Conservation (phyloP, 768 basidiomycete genomes). For the Leccinum longicurvipes region DNA sequence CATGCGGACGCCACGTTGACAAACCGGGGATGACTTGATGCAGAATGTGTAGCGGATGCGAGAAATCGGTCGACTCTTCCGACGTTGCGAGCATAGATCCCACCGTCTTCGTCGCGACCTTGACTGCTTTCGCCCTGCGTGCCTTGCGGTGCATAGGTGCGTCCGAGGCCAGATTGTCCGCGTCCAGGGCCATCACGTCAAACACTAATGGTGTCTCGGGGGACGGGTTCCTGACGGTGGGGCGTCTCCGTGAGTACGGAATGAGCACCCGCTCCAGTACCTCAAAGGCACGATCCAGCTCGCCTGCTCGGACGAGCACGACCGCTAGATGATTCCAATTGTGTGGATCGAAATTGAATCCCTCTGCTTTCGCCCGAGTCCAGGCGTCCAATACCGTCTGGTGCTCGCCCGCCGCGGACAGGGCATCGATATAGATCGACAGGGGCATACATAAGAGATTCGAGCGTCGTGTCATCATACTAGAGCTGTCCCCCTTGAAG, state of each 20-base stretch:
- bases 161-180: conserved; percentile 25
- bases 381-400: conserved; percentile 61
- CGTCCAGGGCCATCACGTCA: conserved; percentile 26
- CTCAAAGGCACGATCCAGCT: conserved; percentile 80
- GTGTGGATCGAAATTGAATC: conserved; percentile 79
- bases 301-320: conserved; percentile 74
- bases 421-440: conserved; percentile 75
- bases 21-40: conserved; percentile 62
- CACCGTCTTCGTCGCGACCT: conserved; percentile 12
- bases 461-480: conserved; percentile 31
- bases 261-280: conserved; percentile 76
- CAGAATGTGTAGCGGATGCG: conserved; percentile 56
- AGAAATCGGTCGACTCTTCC: conserved; percentile 43
- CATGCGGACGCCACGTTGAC: conserved; percentile 66
- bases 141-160: conserved; percentile 28
- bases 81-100: conserved; percentile 10
- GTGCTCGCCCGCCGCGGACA: conserved; percentile 64
- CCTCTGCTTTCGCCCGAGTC: conserved; percentile 55
- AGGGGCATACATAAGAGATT: conserved; percentile 72
- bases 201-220: conserved; percentile 43
- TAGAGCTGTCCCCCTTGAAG: conserved; percentile 24
- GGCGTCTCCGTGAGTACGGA: conserved; percentile 43
- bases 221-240: conserved; percentile 22
- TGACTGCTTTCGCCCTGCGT: conserved; percentile 26
- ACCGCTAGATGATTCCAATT: conserved; percentile 89